These are phyloP conservation scores for Volutella citrinella DNA, from an alignment of 2,329 filamentous ascomycete genomes.

Conservation along the genomic window DNA sequence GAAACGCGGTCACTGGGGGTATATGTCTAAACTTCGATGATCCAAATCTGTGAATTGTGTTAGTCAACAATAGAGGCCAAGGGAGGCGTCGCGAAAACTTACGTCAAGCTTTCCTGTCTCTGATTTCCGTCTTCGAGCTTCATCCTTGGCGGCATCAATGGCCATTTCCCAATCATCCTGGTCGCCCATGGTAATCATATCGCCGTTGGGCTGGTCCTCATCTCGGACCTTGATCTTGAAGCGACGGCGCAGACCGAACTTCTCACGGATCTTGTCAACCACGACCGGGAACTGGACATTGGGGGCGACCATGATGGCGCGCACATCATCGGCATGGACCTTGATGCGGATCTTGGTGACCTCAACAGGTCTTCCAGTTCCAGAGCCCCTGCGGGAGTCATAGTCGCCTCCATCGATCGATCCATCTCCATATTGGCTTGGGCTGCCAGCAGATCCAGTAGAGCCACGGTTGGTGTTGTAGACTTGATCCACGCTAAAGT, in stretches of 20 bases:
- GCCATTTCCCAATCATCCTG: constrained; percentile 94
- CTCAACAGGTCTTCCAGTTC: constrained; percentile 56
- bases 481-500: constrained; percentile 48
- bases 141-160: constrained; percentile 64
- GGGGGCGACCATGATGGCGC: constrained; percentile 83
- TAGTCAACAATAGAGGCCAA: constrained; percentile 24
- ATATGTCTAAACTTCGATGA: constrained; percentile 38
- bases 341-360: constrained; percentile 84
- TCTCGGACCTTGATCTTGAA: constrained; percentile 90
- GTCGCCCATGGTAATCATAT: constrained; percentile 97
- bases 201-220: constrained; percentile 71
- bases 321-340: constrained; percentile 85
- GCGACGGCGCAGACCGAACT: constrained; percentile 73
- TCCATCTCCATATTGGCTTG: constrained; percentile 61
- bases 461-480: constrained; percentile 34
- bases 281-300: constrained; percentile 75
- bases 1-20: constrained; percentile 21
- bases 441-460: constrained; percentile 29
- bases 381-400: constrained; percentile 46
- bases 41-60: constrained; percentile 41
- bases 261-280: constrained; percentile 75
- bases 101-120: constrained; percentile 97
- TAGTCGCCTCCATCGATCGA: constrained; percentile 76
- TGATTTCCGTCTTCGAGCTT: constrained; percentile 67
- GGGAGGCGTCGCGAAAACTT: no score